Percentiles rank a stretch among this genome's conserved stretches.
Evolutionary conservation across 805 yeast species (phyloP).

Genomic region (Sugiyamaella marilandica): DNA sequence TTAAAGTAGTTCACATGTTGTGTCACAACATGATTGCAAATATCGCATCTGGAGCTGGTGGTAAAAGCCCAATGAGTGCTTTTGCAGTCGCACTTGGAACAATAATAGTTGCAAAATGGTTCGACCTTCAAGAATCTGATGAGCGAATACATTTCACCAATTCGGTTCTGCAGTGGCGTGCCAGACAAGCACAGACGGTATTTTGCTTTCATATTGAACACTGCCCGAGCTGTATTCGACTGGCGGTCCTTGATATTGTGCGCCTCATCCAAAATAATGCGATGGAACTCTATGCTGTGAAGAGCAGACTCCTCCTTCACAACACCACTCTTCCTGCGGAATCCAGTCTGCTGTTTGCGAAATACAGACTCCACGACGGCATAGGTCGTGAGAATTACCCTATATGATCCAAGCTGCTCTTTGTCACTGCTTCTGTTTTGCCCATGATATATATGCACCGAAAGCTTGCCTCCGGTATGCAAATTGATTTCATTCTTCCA

Average conservation of each 20-base stretch:
- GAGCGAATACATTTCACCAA: constrained; percentile 93
- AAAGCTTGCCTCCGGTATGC: constrained; percentile 69
- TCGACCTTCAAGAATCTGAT: constrained; percentile 76
- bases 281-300: constrained; percentile 69
- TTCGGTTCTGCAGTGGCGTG: constrained; percentile 92
- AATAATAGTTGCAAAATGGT: constrained; percentile 86
- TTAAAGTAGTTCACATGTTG: constrained; percentile 92
- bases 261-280: constrained; percentile 93
- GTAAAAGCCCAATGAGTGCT: constrained; percentile 81
- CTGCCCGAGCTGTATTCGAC: constrained; percentile 90
- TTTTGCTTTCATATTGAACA: constrained; percentile 62
- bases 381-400: constrained; percentile 87
- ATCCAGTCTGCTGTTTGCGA: constrained; percentile 79
- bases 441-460: constrained; percentile 78
- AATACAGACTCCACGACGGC: constrained; percentile 85
- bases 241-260: constrained; percentile 95
- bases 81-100: constrained; percentile 87
- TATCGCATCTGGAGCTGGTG: constrained; percentile 77
- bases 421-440: constrained; percentile 61
- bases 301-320: constrained; percentile 73
- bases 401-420: constrained; percentile 55
- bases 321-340: constrained; percentile 66
- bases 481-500: constrained; percentile 91
- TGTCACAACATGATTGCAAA: constrained; percentile 91
- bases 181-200: constrained; percentile 93